Base-by-base conservation (phyloP, 1,139 yeast genomes). In the Candida sanyaensis region DNA sequence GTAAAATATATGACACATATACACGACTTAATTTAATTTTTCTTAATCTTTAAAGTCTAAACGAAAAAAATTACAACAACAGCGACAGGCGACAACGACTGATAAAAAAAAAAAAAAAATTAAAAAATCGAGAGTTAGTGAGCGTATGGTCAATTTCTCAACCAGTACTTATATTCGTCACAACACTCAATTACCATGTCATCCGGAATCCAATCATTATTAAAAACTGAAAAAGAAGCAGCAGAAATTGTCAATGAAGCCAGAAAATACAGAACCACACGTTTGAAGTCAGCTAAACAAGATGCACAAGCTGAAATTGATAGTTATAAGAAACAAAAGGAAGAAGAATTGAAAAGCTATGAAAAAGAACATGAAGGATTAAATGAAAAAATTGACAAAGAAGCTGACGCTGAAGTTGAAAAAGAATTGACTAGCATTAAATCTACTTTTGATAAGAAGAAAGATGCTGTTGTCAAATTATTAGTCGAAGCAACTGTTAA, bases 211-310 rank as follows among this genome's bases (percentile, higher is more conserved):
- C 73, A 68, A 62, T 69, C 71, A 47, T 66, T 68, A 47, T 66
- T 68, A 50, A 68, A 86, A 77, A 96, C 98, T 50, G 99, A 93
- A 75, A 90, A 88, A 73, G 95, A 90, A 62, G 99, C 99, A 23
- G 97, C 96, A 58, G 95, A 86, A 62, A 88, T 92, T 56, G 98
- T 93, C 55, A 82, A 91, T 59, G 87, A 86, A 65, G 97, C 99
- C 33, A 88, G 96, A 75, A 77, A 83, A 59, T 85, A 85, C 76
- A 90, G 97, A 69, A 81, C 96, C 40, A 84, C 82, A 63, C 88
- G 96, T 60, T 79, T 93, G 68, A 93, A 93, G 81, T 91, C 95
- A 41, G 97, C 98, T 48, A 92, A 91, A 77, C 75, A 86, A 39
- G 98, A 93, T 66, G 98, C 99, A 37, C 87, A 91, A 57, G 74